Evolutionary conservation across 148 eudicot species (phyloP).

Genomic region (Chenopodium quinoa): DNA sequence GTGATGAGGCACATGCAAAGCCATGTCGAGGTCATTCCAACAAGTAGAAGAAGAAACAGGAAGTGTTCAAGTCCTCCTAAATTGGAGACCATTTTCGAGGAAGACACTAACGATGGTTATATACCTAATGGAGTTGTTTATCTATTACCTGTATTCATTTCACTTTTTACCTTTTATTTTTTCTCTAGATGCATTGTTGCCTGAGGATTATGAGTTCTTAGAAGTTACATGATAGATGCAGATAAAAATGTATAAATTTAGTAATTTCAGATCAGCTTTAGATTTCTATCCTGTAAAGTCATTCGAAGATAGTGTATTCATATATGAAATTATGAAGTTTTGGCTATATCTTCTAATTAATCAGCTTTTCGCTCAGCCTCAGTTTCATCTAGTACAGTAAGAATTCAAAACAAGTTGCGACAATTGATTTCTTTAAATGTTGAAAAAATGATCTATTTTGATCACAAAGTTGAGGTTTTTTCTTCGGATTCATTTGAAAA

Average conservation of each 20-base stretch:
- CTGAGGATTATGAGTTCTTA: not conserved
- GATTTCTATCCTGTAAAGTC: not conserved
- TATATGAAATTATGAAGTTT: too few relatives aligned
- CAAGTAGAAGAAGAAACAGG: not conserved
- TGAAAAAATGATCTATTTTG: not conserved
- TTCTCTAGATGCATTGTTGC: not conserved
- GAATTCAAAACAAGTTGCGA: not conserved
- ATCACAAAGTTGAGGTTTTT: not conserved
- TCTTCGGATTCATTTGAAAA: too few relatives aligned
- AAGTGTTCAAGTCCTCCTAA: slow-evolving; percentile 10
- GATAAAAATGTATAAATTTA: not conserved
- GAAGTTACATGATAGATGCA: not conserved
- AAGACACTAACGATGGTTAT: not conserved
- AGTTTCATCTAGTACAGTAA: too few relatives aligned
- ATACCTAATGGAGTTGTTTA: not conserved
- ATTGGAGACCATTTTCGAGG: slow-evolving; percentile 5
- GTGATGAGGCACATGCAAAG: not conserved
- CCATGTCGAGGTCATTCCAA: not conserved
- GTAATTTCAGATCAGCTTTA: not conserved
- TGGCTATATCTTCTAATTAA: too few relatives aligned
- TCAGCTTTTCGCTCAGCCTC: not conserved
- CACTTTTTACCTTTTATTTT: slow-evolving; percentile 3
- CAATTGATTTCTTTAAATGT: not conserved
- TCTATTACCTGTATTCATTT: not conserved
- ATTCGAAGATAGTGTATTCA: not conserved